Percentiles rank a stretch among this genome's conserved stretches.
These are phyloP conservation scores for Cenococcum geophilum DNA, from an alignment of 495 filamentous ascomycete genomes.

Conservation along the genomic window DNA sequence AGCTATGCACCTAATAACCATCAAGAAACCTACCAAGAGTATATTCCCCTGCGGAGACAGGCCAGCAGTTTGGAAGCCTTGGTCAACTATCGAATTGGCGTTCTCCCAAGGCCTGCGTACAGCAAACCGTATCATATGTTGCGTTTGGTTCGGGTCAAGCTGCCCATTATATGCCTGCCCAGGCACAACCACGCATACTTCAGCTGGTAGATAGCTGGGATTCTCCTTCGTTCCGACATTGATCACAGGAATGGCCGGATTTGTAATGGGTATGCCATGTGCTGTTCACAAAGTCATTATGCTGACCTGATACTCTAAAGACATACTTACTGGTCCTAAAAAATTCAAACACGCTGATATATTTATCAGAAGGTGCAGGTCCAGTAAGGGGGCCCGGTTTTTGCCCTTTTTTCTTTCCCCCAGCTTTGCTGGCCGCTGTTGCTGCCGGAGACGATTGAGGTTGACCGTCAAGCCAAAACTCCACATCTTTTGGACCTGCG, in stretches of 20 bases:
- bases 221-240: conserved; percentile 58
- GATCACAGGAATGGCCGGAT: conserved; percentile 49
- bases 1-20: neutral
- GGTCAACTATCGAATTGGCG: conserved; percentile 54
- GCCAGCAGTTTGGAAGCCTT: conserved; percentile 47
- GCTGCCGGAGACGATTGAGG: conserved; percentile 1
- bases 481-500: conserved; percentile 20
- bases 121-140: conserved; percentile 61
- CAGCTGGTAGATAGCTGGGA: conserved; percentile 60
- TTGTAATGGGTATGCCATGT: conserved; percentile 6
- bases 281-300: conserved; percentile 10
- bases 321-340: conserved; percentile 17
- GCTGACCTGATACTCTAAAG: neutral
- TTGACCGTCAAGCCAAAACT: conserved; percentile 19
- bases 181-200: conserved; percentile 55
- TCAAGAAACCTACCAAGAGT: conserved; percentile 15
- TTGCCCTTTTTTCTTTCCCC: conserved; percentile 6
- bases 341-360: conserved; percentile 24
- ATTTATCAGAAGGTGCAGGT: conserved; percentile 11
- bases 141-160: conserved; percentile 52
- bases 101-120: conserved; percentile 61
- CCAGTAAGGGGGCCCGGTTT: conserved; percentile 8
- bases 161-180: conserved; percentile 58
- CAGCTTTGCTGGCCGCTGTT: neutral
- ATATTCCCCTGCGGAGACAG: conserved; percentile 29